Evolutionary conservation across 306 rosid genomes (phyloP).

Genomic region (Spatholobus suberectus): DNA sequence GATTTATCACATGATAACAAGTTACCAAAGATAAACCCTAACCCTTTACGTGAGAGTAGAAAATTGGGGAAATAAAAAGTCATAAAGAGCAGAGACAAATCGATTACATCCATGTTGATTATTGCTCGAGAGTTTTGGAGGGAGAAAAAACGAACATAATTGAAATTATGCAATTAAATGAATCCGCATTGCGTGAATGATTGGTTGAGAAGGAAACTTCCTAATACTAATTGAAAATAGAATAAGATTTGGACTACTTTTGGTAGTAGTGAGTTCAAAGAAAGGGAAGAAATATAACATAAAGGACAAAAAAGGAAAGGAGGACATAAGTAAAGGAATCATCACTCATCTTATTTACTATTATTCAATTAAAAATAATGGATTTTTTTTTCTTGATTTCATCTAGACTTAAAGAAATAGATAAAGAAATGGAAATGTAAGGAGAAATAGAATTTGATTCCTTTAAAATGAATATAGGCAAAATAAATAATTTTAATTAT

Average conservation of each 20-base stretch:
- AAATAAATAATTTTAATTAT: no score
- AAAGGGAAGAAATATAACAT: neutral
- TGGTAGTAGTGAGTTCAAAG: neutral
- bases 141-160: neutral
- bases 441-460: neutral
- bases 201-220: neutral
- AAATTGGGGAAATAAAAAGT: neutral
- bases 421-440: neutral
- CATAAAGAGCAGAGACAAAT: neutral
- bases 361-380: neutral
- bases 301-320: neutral
- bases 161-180: neutral
- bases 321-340: neutral
- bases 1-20: no score
- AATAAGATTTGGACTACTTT: neutral
- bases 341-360: neutral
- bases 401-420: neutral
- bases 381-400: neutral
- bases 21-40: neutral
- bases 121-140: neutral
- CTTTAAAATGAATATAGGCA: no score
- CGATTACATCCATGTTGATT: neutral
- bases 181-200: neutral
- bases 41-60: no score
- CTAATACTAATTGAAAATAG: neutral